These are phyloP conservation scores for Botrytis pseudocinerea DNA, from an alignment of 2,329 filamentous ascomycete species.

Conservation along the genomic window DNA sequence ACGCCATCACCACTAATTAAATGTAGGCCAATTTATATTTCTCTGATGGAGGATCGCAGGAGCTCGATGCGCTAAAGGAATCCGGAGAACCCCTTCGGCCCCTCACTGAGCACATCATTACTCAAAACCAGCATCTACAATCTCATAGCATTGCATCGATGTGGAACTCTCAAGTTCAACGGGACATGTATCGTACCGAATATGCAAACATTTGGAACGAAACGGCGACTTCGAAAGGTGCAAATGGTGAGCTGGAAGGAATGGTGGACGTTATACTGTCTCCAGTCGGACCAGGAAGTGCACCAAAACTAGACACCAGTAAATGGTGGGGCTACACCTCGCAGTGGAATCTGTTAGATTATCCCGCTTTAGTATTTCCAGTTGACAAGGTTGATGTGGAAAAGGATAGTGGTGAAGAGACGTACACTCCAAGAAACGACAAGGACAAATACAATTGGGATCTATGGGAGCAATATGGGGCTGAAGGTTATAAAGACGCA, in stretches of 20 bases:
- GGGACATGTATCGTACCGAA: constrained; percentile 43
- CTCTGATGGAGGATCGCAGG: constrained; percentile 59
- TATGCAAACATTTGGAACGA: constrained; percentile 35
- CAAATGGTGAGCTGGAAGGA: constrained; percentile 32
- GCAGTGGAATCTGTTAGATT: constrained; percentile 70
- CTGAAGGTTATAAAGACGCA: constrained; percentile 44
- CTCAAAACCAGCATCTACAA: constrained; percentile 51
- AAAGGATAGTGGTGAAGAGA: constrained; percentile 34
- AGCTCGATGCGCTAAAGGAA: constrained; percentile 50
- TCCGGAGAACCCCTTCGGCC: constrained; percentile 60
- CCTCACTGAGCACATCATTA: constrained; percentile 59
- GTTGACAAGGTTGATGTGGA: constrained; percentile 44
- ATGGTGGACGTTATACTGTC: constrained; percentile 62
- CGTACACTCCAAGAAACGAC: constrained; percentile 41
- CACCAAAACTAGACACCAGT: constrained; percentile 52
- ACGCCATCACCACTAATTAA: not conserved
- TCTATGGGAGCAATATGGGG: constrained; percentile 42
- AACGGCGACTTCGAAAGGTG: constrained; percentile 39
- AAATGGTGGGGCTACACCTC: constrained; percentile 65
- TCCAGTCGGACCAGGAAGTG: constrained; percentile 56
- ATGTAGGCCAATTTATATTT: constrained; percentile 50
- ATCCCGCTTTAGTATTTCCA: constrained; percentile 63
- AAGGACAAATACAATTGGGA: constrained; percentile 40
- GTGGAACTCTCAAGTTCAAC: constrained; percentile 45
- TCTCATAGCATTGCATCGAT: constrained; percentile 45